Percentiles rank a stretch among this genome's conserved stretches.
Conservation (phyloP, 2,329 filamentous ascomycete genomes). For the Penicillium sp. region DNA sequence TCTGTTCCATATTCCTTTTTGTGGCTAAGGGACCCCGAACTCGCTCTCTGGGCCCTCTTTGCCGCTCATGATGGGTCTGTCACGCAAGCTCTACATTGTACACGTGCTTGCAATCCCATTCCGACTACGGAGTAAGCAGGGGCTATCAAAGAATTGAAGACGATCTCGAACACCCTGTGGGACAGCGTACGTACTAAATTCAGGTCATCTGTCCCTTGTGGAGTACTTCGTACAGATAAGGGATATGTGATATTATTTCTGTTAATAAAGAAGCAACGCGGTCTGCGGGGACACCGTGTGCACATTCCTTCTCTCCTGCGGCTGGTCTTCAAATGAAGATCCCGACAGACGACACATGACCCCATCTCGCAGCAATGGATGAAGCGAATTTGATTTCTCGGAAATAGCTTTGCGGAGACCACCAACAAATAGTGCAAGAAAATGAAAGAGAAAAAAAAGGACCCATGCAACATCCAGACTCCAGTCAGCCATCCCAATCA, state of each 20-base stretch:
- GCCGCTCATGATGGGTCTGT: not conserved
- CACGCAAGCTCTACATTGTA: not conserved
- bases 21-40: not conserved
- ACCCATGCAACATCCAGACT: not conserved
- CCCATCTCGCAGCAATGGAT: conserved; percentile 7
- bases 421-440: not conserved
- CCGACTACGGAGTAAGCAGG: not conserved
- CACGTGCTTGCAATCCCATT: not conserved
- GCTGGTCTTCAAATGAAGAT: not conserved
- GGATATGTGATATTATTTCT: not conserved
- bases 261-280: not conserved
- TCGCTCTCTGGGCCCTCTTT: not conserved
- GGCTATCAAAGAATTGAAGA: conserved; percentile 8
- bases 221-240: conserved; percentile 1
- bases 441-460: not conserved
- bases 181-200: not conserved
- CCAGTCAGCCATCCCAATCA: not conserved
- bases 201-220: conserved; percentile 9
- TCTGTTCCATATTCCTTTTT: not conserved
- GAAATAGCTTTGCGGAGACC: not conserved
- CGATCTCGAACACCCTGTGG: conserved; percentile 11
- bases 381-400: not conserved
- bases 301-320: not conserved
- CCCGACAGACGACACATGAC: not conserved
- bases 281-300: not conserved